A percentile compares a stretch with the other conserved stretches of the same genome.
Evolutionary conservation across 352 stramenopile genomes (phyloP).

Genomic region (Globisporangium lucens): DNA sequence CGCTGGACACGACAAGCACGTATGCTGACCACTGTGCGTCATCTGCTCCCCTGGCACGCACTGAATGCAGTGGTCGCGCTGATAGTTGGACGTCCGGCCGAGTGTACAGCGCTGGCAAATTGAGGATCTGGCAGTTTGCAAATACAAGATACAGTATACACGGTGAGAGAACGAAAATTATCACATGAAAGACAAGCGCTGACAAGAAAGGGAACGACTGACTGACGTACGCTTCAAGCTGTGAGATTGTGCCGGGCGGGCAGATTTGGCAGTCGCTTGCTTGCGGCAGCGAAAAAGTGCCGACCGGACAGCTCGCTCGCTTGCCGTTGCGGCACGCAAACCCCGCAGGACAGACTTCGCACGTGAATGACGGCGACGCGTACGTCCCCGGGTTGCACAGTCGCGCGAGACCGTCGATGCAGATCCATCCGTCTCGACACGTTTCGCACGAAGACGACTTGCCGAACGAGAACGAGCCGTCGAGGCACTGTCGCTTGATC

Average conservation of each 20-base stretch:
- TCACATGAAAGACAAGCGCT: background rate
- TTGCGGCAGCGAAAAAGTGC: slow-evolving; percentile 39
- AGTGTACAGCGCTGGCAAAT: slow-evolving; percentile 42
- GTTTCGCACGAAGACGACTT: slow-evolving; percentile 45
- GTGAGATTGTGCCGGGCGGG: slow-evolving; percentile 54
- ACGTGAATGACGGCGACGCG: slow-evolving; percentile 33
- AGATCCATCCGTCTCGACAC: slow-evolving; percentile 66
- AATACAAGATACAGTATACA: background rate
- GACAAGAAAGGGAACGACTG: background rate
- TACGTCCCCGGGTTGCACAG: slow-evolving; percentile 60
- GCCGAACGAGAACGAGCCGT: slow-evolving; percentile 58
- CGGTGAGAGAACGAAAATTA: background rate
- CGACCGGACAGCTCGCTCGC: slow-evolving; percentile 32
- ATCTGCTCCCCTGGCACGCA: slow-evolving; percentile 44
- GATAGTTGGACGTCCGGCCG: slow-evolving; percentile 46
- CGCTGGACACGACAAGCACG: slow-evolving; percentile 39
- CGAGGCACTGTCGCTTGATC: slow-evolving; percentile 44
- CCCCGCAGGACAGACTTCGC: slow-evolving; percentile 39
- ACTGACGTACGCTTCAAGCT: slow-evolving; percentile 30
- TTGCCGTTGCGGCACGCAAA: slow-evolving; percentile 63
- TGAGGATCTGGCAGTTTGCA: slow-evolving; percentile 23
- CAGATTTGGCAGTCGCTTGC: slow-evolving; percentile 54
- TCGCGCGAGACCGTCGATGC: slow-evolving; percentile 42
- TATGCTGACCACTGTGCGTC: slow-evolving; percentile 34
- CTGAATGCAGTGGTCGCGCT: slow-evolving; percentile 50